Percentiles rank a stretch among this genome's conserved stretches.
Evolutionary conservation across 2,329 filamentous ascomycete genomes (phyloP).

Genomic region (Sclerotinia borealis): DNA sequence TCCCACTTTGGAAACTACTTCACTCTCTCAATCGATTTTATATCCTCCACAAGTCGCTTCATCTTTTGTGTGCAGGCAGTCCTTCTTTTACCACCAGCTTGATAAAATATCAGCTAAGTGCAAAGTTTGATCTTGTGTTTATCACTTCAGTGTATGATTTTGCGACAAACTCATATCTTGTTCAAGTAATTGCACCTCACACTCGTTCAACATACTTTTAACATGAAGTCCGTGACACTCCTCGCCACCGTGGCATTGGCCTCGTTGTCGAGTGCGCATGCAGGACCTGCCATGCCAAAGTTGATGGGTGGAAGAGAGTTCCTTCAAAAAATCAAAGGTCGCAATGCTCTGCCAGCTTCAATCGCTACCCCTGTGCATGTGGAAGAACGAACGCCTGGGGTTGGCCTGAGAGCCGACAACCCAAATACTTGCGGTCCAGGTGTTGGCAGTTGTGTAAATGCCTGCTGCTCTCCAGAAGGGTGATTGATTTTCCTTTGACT

Average conservation of each 20-base stretch:
- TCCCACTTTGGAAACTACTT: not conserved
- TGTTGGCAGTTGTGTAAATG: conserved; percentile 23
- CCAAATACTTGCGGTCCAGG: conserved; percentile 26
- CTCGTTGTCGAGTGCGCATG: conserved; percentile 21
- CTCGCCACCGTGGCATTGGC: conserved; percentile 16
- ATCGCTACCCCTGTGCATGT: conserved; percentile 6
- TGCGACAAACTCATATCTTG: not conserved
- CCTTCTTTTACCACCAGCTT: not conserved
- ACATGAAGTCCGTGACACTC: conserved; percentile 20
- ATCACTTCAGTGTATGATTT: not conserved
- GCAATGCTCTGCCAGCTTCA: conserved; percentile 15
- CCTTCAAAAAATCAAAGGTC: conserved; percentile 24
- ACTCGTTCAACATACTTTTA: not conserved
- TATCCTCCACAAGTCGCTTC: conserved; percentile 8
- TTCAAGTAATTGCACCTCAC: not conserved
- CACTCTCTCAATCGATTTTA: not conserved
- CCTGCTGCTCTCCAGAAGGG: conserved; percentile 28
- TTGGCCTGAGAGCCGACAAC: conserved; percentile 16
- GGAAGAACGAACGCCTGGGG: conserved; percentile 2
- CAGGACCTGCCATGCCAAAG: conserved; percentile 18
- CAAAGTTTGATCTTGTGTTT: not conserved
- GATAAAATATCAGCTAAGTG: not conserved
- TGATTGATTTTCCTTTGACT: conserved; percentile 10
- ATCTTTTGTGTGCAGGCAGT: not conserved
- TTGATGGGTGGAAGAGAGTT: conserved; percentile 26